Evolutionary conservation across 139 green algal species (phyloP).

Genomic region (Coccomyxa sp.): DNA sequence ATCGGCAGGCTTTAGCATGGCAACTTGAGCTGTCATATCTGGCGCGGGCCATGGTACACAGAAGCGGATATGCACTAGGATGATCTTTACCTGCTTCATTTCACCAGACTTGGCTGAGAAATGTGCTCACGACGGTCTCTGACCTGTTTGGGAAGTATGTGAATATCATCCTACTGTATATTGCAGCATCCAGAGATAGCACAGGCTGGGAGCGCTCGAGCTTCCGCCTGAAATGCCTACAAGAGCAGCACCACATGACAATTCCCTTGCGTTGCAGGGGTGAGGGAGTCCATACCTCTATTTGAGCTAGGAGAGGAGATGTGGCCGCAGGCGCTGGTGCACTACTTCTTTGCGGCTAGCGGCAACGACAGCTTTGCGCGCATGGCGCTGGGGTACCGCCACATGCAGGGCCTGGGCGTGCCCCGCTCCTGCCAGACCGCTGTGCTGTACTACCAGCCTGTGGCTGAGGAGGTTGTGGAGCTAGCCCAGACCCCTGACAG

Average conservation of each 20-base stretch:
- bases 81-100: too few relatives aligned
- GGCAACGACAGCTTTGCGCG: conserved; percentile 54
- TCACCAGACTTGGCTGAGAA: too few relatives aligned
- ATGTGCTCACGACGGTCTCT: too few relatives aligned
- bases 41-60: too few relatives aligned
- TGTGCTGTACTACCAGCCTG: conserved; percentile 79
- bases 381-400: conserved; percentile 77
- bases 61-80: too few relatives aligned
- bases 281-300: conserved; percentile 3
- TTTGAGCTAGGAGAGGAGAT: conserved; percentile 34
- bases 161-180: too few relatives aligned
- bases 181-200: too few relatives aligned
- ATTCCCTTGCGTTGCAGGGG: neutral
- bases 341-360: conserved; percentile 79
- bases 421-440: conserved; percentile 75
- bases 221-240: neutral
- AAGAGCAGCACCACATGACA: neutral
- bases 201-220: too few relatives aligned
- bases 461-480: conserved; percentile 44
- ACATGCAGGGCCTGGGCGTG: conserved; percentile 73
- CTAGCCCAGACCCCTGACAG: conserved; percentile 2
- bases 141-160: too few relatives aligned
- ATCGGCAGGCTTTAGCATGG: too few relatives aligned
- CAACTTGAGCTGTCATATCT: too few relatives aligned
- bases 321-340: conserved; percentile 50